Conservation (phyloP, 2,329 filamentous ascomycete genomes). For the Monilinia laxa region DNA sequence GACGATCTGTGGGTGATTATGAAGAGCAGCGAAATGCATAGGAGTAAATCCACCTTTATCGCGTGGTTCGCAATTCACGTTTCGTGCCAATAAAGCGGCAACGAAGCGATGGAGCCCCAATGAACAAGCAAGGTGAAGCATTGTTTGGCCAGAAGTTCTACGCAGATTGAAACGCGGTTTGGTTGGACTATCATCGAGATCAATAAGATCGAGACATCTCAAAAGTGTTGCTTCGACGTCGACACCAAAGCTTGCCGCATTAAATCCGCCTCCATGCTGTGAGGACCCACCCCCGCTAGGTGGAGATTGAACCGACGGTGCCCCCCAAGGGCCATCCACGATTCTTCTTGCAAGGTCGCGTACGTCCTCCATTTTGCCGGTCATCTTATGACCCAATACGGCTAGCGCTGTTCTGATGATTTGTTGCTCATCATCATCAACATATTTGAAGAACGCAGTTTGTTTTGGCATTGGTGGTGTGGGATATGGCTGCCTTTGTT, state of each 20-base stretch:
- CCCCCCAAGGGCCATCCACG: conserved; percentile 54
- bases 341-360: conserved; percentile 62
- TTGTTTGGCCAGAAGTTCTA: conserved; percentile 68
- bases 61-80: conserved; percentile 71
- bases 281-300: conserved; percentile 48
- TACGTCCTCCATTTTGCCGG: conserved; percentile 60
- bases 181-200: conserved; percentile 71
- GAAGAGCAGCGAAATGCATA: conserved; percentile 77
- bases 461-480: conserved; percentile 49
- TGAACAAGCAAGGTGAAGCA: conserved; percentile 77
- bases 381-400: conserved; percentile 64
- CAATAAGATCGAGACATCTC: conserved; percentile 73
- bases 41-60: conserved; percentile 81
- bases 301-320: conserved; percentile 44
- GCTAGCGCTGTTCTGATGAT: conserved; percentile 67
- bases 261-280: conserved; percentile 44
- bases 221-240: conserved; percentile 52
- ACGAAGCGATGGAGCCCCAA: conserved; percentile 74
- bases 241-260: conserved; percentile 41
- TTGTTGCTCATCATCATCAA: conserved; percentile 68
- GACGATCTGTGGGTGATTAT: conserved; percentile 73
- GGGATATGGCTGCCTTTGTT: conserved; percentile 45
- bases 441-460: conserved; percentile 67
- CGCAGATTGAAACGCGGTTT: conserved; percentile 66
- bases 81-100: conserved; percentile 71